Evolutionary conservation across 495 filamentous ascomycete species (phyloP).

Genomic region (Beverwykella pulmonaria): DNA sequence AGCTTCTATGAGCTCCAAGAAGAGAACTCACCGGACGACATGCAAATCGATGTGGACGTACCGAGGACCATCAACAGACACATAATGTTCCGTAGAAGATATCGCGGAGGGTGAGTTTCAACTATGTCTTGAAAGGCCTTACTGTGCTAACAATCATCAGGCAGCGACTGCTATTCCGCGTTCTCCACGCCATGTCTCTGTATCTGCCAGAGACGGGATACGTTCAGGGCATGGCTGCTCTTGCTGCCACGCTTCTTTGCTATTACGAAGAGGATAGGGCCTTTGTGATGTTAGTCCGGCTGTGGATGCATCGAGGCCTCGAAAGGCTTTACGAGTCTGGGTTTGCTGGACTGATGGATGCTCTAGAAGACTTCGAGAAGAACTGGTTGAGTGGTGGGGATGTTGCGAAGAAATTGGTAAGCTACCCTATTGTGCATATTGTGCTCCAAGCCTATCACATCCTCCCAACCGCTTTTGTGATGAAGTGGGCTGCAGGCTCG

Average conservation of each 20-base stretch:
- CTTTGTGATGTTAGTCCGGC: conserved; percentile 91
- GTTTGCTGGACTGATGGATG: conserved; percentile 84
- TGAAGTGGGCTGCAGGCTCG: conserved; percentile 12
- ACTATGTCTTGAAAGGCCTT: neutral
- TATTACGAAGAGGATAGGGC: conserved; percentile 95
- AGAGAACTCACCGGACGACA: conserved; percentile 80
- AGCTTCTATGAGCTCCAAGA: conserved; percentile 66
- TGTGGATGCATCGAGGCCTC: conserved; percentile 88
- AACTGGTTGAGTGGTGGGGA: conserved; percentile 79
- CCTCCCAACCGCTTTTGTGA: neutral
- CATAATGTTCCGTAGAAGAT: conserved; percentile 95
- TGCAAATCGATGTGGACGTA: conserved; percentile 97
- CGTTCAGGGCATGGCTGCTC: conserved; percentile 95
- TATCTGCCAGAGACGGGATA: conserved; percentile 93
- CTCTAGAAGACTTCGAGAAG: conserved; percentile 83
- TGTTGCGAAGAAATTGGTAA: conserved; percentile 76
- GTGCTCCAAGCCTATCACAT: neutral
- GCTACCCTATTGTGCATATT: conserved; percentile 34
- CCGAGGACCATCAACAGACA: conserved; percentile 93
- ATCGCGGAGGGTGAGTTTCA: conserved; percentile 58
- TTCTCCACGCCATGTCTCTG: conserved; percentile 86
- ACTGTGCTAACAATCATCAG: conserved; percentile 53
- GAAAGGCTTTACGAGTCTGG: conserved; percentile 81
- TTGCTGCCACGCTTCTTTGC: conserved; percentile 90
- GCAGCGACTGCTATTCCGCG: conserved; percentile 88